Evolutionary conservation across 2,329 filamentous ascomycete species (phyloP), one percentile per base, ranked within the genome.

Genomic region (Botrytis elliptica): DNA sequence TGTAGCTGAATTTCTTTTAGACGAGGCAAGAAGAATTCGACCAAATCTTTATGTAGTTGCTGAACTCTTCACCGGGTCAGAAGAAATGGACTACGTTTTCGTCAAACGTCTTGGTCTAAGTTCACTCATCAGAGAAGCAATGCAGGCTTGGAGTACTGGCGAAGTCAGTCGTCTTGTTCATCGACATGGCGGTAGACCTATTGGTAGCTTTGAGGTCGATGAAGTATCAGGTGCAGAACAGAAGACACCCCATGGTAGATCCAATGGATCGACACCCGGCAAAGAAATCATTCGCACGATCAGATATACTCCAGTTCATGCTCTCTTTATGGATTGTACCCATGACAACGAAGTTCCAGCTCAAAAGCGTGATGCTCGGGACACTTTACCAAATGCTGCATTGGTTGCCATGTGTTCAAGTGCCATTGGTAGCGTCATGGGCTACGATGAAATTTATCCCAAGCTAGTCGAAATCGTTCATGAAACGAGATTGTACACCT

Each of bases 321-420:
- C 95, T 0, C 85, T 99, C 1, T 98, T 99, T 83, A 98, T 98
- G 94, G 97, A 99, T 82, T 99, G 97, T 83, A 99, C 97, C 0
- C 96, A 99, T 82, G 96, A 99, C 84, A 99, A 99, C 79, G 95
- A 99, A 84, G 92, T 94, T 3, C 96, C 96, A 0, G 93, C 95
- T 0, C 95, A 99, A 83, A 98, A 98, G 83, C 89, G 97, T 59
- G 95, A 98, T 81, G 95, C 95, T 70, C 90, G 94, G 74, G 97
- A 99, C 81, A 98, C 96, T 0, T 86, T 99, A 16, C 93, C 97
- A 12, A 98, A 97, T 80, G 95, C 95, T 68, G 96, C 96, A 8
- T 87, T 99, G 6, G 95, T 98, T 55, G 92, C 91, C 80, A 98
- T 99, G 95, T 99, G 97, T 82, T 91, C 94, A 38, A 97, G 94